A percentile compares a stretch with the other conserved stretches of the same genome.
phyloP scores from a whole-genome alignment of 805 yeast species.

The Candida insectorum region DNA sequence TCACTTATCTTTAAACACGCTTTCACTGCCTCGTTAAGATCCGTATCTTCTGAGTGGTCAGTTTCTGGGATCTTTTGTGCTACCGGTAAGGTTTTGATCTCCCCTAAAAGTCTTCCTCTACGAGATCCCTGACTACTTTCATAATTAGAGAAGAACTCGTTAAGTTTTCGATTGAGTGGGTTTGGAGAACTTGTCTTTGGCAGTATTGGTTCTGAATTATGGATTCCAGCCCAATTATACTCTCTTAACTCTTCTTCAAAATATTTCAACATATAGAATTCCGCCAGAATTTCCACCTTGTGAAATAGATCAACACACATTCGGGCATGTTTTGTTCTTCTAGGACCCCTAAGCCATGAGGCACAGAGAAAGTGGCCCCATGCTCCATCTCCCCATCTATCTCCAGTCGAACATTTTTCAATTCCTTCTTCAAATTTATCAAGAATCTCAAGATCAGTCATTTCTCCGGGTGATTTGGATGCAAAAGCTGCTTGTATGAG shows the following conservation, averaged over 20 bases:
- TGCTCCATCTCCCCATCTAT: slow-evolving; percentile 36
- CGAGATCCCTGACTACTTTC: no score
- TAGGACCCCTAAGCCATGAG: slow-evolving; percentile 37
- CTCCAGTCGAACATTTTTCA: slow-evolving; percentile 29
- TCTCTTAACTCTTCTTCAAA: no score
- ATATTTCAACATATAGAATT: no score
- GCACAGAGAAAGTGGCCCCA: slow-evolving; percentile 42
- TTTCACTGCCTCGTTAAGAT: slow-evolving; percentile 34
- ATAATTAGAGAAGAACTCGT: slow-evolving; percentile 4
- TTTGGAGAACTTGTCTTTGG: slow-evolving; percentile 5
- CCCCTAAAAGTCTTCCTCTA: no score
- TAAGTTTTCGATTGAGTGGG: slow-evolving; percentile 7
- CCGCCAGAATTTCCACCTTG: no score
- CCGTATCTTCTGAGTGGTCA: slow-evolving; percentile 1
- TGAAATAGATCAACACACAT: no score
- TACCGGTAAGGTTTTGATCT: no score
- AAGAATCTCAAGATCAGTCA: slow-evolving; percentile 29
- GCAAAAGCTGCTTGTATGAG: slow-evolving; percentile 28
- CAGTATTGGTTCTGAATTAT: no score
- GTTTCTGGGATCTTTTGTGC: no score
- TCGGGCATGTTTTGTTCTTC: no score
- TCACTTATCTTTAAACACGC: slow-evolving; percentile 51
- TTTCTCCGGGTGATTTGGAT: slow-evolving; percentile 14
- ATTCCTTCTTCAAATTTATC: slow-evolving; percentile 46
- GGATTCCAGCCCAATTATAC: no score